Percentiles rank a stretch among this genome's conserved stretches.
Conservation (phyloP, 768 basidiomycete species). For the Collybiopsis confluens region DNA sequence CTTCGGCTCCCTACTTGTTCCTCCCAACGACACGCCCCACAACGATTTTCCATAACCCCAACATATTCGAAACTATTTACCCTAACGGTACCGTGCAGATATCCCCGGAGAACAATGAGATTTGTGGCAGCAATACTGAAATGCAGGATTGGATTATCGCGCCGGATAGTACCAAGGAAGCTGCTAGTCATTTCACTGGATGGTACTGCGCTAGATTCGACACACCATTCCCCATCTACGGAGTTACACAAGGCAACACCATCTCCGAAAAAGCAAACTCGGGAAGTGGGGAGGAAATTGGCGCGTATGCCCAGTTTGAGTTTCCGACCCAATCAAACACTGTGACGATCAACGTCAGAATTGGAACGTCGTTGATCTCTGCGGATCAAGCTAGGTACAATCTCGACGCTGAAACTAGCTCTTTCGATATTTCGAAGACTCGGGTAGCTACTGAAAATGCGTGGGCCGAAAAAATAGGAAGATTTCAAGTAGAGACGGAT, state of each 20-base stretch:
- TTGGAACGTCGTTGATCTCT: constrained; percentile 75
- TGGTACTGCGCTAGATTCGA: constrained; percentile 63
- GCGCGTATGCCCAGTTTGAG: constrained; percentile 48
- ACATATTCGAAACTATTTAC: constrained; percentile 32
- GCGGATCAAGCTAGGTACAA: constrained; percentile 58
- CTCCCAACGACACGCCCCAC: constrained; percentile 65
- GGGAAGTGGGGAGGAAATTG: constrained; percentile 40
- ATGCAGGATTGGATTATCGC: constrained; percentile 69
- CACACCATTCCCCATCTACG: constrained; percentile 37
- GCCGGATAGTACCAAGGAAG: constrained; percentile 38
- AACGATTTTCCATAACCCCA: constrained; percentile 32
- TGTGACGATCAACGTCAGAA: constrained; percentile 42
- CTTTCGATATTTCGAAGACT: constrained; percentile 46
- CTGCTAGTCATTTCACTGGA: constrained; percentile 41
- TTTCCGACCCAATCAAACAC: constrained; percentile 9
- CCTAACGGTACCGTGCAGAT: constrained; percentile 51
- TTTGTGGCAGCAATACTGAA: constrained; percentile 63
- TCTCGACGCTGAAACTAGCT: constrained; percentile 28
- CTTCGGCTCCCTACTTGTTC: constrained; percentile 49
- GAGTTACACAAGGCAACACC: constrained; percentile 35
- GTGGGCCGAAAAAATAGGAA: constrained; percentile 57
- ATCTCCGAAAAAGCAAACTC: constrained; percentile 18
- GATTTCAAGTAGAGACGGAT: constrained; percentile 35
- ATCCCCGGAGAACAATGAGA: constrained; percentile 37
- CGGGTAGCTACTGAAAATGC: constrained; percentile 39